Conservation (phyloP, 306 rosid genomes). For the Fragaria vesca region DNA sequence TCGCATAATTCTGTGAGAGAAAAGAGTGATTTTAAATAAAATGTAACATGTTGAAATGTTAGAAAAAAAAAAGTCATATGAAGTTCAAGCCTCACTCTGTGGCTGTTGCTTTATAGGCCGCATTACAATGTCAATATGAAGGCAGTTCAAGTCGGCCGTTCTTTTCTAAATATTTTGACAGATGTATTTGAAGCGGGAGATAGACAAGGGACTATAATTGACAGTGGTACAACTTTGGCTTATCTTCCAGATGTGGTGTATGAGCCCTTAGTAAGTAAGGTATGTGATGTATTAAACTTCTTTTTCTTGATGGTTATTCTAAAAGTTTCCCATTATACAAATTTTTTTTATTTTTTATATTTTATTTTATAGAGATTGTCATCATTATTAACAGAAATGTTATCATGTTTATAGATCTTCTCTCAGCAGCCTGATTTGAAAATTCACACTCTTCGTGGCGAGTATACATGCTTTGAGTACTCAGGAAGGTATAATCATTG, state of each 20-base stretch:
- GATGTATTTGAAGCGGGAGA: constrained; percentile 63
- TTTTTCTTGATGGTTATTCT: neutral
- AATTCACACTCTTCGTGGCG: constrained; percentile 76
- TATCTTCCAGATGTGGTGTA: constrained; percentile 89
- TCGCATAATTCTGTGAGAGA: neutral
- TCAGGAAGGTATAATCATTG: constrained; percentile 60
- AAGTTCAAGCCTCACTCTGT: neutral
- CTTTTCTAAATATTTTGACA: constrained; percentile 53
- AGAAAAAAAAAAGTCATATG: neutral
- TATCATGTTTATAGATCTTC: constrained; percentile 53
- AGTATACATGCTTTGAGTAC: constrained; percentile 91
- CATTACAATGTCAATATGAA: constrained; percentile 95
- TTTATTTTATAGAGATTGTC: neutral
- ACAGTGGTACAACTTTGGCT: constrained; percentile 98
- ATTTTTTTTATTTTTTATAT: neutral
- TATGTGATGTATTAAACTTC: constrained; percentile 24
- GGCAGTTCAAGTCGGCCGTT: constrained; percentile 77
- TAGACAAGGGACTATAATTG: constrained; percentile 86
- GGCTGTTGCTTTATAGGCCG: constrained; percentile 47
- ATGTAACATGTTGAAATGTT: neutral
- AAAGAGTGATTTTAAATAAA: neutral
- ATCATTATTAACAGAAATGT: neutral
- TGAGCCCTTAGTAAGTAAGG: constrained; percentile 72
- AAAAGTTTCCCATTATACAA: no score
- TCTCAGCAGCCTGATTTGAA: constrained; percentile 68